A percentile compares a stretch with the other conserved stretches of the same genome.
phyloP scores from a whole-genome alignment of 345 rosid species.

The Raphanus sativus region DNA sequence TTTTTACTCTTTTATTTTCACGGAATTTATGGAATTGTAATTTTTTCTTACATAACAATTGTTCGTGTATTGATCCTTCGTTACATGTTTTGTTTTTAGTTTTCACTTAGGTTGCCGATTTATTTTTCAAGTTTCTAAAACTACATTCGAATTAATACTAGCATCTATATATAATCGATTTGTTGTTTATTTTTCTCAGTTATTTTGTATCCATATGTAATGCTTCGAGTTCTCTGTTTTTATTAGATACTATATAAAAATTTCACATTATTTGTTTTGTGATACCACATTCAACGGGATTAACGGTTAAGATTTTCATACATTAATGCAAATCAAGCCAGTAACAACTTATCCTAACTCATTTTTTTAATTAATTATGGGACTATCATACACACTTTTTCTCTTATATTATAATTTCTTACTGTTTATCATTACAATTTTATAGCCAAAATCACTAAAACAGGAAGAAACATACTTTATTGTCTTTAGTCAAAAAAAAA shows the following conservation, averaged over 20 bases:
- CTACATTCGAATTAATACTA: neutral
- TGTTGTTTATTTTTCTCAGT: neutral
- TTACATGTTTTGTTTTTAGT: slow-evolving; percentile 5
- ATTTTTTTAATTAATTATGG: no score
- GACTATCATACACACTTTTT: neutral
- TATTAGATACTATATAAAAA: neutral
- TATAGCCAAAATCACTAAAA: neutral
- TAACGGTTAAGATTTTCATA: neutral
- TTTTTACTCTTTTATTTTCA: neutral
- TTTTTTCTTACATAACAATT: neutral
- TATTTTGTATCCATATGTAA: neutral
- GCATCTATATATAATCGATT: neutral
- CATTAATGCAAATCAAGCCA: neutral
- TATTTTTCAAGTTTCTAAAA: neutral
- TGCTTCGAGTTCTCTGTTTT: neutral
- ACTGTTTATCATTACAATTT: neutral
- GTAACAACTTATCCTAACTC: neutral
- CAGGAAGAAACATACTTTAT: neutral
- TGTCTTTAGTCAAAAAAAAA: neutral
- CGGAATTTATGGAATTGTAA: slow-evolving; percentile 4
- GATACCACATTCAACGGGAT: neutral
- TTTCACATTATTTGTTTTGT: neutral
- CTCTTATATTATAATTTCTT: neutral
- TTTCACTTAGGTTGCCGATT: slow-evolving; percentile 12
- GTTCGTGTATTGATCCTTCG: slow-evolving; percentile 17